Percentiles rank a stretch among this genome's conserved stretches.
phyloP scores from a whole-genome alignment of 1,139 yeast species.

The Saccharomyces hybrid region DNA sequence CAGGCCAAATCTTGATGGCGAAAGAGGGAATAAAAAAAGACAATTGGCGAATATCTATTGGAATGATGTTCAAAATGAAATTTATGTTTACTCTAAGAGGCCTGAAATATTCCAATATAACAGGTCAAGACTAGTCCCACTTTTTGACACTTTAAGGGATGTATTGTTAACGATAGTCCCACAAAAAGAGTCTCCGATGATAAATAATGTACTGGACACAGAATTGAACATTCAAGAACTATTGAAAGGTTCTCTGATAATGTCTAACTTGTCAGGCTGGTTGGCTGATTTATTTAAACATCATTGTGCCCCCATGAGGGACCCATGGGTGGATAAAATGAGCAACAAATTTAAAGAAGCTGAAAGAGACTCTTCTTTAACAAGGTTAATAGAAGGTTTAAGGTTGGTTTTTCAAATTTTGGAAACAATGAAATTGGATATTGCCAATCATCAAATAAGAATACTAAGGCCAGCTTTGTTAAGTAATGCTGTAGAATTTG shows the following conservation, averaged over 20 bases:
- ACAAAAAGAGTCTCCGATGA: slow-evolving; percentile 61
- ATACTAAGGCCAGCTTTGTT: slow-evolving; percentile 76
- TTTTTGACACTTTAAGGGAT: slow-evolving; percentile 72
- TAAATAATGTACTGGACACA: slow-evolving; percentile 70
- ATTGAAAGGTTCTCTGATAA: slow-evolving; percentile 38
- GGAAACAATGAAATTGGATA: slow-evolving; percentile 95
- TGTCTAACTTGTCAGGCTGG: slow-evolving; percentile 30
- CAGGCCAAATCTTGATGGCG: slow-evolving; percentile 88
- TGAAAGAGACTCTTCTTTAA: slow-evolving; percentile 44
- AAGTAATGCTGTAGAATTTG: slow-evolving; percentile 88
- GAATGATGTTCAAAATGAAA: slow-evolving; percentile 65
- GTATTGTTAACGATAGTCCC: slow-evolving; percentile 72
- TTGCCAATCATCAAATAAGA: slow-evolving; percentile 90
- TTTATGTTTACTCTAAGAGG: slow-evolving; percentile 25
- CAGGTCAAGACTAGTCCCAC: slow-evolving; percentile 51
- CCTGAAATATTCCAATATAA: slow-evolving; percentile 32
- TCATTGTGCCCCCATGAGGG: slow-evolving; percentile 91
- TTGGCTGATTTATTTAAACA: slow-evolving; percentile 30
- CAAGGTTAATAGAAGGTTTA: slow-evolving; percentile 65
- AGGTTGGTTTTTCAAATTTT: slow-evolving; percentile 74
- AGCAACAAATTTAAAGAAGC: slow-evolving; percentile 60
- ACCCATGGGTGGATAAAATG: slow-evolving; percentile 84
- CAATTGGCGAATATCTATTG: slow-evolving; percentile 74
- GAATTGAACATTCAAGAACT: slow-evolving; percentile 74
- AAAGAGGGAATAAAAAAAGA: slow-evolving; percentile 75